Base-by-base conservation (phyloP, 768 basidiomycete genomes). In the Hortiboletus flavorubellus region DNA sequence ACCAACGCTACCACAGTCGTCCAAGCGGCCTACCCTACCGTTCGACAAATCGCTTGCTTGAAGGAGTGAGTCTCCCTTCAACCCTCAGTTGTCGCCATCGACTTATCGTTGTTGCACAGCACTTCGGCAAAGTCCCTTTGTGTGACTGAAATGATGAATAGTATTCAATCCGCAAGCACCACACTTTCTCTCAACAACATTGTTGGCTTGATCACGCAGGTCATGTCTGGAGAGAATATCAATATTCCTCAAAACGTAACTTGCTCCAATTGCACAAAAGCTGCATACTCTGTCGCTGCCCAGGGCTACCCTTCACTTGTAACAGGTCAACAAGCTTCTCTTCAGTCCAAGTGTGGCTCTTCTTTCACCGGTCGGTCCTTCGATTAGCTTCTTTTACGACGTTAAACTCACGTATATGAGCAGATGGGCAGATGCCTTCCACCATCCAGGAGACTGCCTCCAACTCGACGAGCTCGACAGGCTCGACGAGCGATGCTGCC, bases 31-130 rank as follows among this genome's bases (percentile, higher is more conserved):
- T 91, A 87, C 66, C 85, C 87, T 2, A 73, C 78, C 2, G 74
- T 75, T 4, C 76, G 87, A 49, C 67, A 85, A 58, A 63, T 85
- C 8, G 66, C 72, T 10, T 92, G 89, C 66, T 70, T 90, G 62
- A 77, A 83, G 54, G 79, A 88, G 89, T 90, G 64, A 58, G 84
- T 77, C 12, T 26, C 23, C 23, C 5, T 44, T 45, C 18, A 15
- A 5, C 16, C 2, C 2, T 0, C 10, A 14, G 23, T 14, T 30
- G n/a, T 26, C 7, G 11, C 35, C 6, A 1, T 40, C 42, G 2
- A 47, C 37, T 53, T 16, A 44, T 54, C 31, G 46, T 55, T 21
- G 29, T 46, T 52, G 40, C 55, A 46, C 58, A 73, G 73, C 58
- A 71, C 76, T 38, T 65, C 65, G 15, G 56, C 64, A 49, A 73